These are phyloP conservation scores for Cutaneotrichosporon cavernicola DNA, from an alignment of 1,284 basidiomycete genomes.

Conservation along the genomic window DNA sequence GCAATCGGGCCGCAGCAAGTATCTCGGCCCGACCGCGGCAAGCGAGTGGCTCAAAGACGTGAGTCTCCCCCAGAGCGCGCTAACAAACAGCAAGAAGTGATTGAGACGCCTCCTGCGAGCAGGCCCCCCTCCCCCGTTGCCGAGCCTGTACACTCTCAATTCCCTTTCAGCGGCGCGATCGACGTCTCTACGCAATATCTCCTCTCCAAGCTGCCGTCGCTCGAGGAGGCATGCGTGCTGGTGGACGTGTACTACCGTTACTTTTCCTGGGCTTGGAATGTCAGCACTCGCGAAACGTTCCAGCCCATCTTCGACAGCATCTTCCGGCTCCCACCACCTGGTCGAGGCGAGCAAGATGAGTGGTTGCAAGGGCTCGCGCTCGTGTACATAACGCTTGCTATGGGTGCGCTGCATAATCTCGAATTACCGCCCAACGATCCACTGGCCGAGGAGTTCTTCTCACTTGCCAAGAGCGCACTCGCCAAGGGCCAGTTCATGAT, in stretches of 20 bases:
- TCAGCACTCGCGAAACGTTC: conserved; percentile 27
- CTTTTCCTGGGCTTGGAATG: conserved; percentile 34
- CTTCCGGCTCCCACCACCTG: conserved; percentile 8
- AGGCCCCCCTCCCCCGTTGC: not conserved
- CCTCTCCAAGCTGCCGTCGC: conserved; percentile 28
- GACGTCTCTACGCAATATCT: conserved; percentile 14
- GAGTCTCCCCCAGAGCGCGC: conserved; percentile 6
- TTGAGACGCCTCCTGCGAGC: conserved; percentile 10
- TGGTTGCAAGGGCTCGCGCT: conserved; percentile 35
- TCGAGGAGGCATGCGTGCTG: conserved; percentile 31
- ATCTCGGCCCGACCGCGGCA: conserved; percentile 35
- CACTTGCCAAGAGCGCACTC: conserved; percentile 32
- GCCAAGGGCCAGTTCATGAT: conserved; percentile 39
- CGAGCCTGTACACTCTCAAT: not conserved
- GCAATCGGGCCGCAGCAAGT: conserved; percentile 31
- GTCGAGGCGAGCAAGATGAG: not conserved
- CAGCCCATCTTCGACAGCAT: conserved; percentile 28
- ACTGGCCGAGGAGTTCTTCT: conserved; percentile 35
- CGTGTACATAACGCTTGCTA: conserved; percentile 35
- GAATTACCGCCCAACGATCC: conserved; percentile 41
- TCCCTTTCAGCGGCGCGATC: conserved; percentile 20
- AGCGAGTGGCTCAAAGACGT: conserved; percentile 42
- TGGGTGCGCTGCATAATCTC: conserved; percentile 40
- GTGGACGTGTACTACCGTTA: conserved; percentile 36
- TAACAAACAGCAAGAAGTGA: conserved; percentile 27